These are phyloP conservation scores for Bipolaris zeicola DNA, from an alignment of 2,329 filamentous ascomycete genomes.

Conservation along the genomic window DNA sequence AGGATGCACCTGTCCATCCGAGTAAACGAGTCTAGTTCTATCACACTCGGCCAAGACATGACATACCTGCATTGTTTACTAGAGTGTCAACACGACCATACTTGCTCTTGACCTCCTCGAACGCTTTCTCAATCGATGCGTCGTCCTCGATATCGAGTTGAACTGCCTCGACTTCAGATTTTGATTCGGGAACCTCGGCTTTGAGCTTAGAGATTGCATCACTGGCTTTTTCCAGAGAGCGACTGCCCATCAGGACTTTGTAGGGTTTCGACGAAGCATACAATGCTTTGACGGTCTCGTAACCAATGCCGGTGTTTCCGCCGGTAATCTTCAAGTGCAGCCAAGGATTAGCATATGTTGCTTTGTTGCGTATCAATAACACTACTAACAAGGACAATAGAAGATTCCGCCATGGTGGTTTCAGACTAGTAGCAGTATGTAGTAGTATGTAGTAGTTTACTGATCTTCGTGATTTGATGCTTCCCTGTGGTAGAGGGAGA, in stretches of 20 bases:
- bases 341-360: neutral
- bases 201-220: conserved; percentile 41
- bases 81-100: conserved; percentile 58
- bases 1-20: conserved; percentile 52
- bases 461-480: neutral
- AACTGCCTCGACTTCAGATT: conserved; percentile 54
- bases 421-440: no score
- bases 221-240: conserved; percentile 58
- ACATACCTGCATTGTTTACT: conserved; percentile 62
- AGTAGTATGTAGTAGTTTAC: no score
- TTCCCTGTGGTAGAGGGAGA: neutral
- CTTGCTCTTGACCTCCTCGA: conserved; percentile 50
- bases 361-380: no score
- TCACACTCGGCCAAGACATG: accelerated
- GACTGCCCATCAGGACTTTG: conserved; percentile 65
- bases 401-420: conserved; percentile 29
- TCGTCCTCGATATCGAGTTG: conserved; percentile 62
- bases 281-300: conserved; percentile 62
- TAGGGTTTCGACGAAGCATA: conserved; percentile 49
- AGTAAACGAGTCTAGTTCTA: neutral
- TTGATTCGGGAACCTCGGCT: conserved; percentile 49
- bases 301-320: conserved; percentile 66
- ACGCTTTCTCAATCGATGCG: conserved; percentile 56
- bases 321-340: conserved; percentile 56
- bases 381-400: conserved; percentile 51